Evolutionary conservation across 2,329 filamentous ascomycete genomes (phyloP).

Genomic region (Diplocarpon mali): DNA sequence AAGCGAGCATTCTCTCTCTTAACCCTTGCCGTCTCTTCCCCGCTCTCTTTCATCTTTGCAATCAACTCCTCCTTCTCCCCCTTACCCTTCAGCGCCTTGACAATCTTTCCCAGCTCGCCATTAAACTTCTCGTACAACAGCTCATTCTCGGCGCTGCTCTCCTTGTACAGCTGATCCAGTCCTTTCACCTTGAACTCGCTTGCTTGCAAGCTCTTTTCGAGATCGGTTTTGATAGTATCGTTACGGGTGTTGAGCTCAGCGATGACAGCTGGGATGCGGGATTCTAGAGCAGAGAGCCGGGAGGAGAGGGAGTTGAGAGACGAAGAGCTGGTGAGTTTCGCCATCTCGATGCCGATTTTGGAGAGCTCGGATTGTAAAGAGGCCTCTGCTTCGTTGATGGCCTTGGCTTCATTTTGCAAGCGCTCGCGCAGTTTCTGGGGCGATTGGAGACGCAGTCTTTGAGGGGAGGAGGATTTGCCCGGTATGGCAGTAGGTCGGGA

Average conservation of each 20-base stretch:
- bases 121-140: constrained; percentile 88
- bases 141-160: constrained; percentile 84
- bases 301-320: constrained; percentile 34
- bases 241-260: constrained; percentile 51
- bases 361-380: constrained; percentile 64
- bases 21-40: constrained; percentile 65
- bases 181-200: constrained; percentile 69
- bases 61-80: constrained; percentile 73
- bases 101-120: constrained; percentile 73
- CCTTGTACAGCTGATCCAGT: constrained; percentile 81
- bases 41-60: constrained; percentile 55
- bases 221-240: constrained; percentile 53
- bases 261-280: constrained; percentile 48
- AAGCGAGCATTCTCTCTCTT: constrained; percentile 80
- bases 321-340: constrained; percentile 35
- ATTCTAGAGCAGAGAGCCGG: constrained; percentile 57
- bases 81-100: constrained; percentile 62
- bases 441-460: constrained; percentile 54
- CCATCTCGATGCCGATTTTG: constrained; percentile 73
- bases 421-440: constrained; percentile 74
- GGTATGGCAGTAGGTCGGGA: constrained; percentile 16
- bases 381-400: constrained; percentile 58
- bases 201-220: constrained; percentile 60
- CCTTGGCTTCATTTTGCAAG: constrained; percentile 68
- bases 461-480: constrained; percentile 21